A percentile compares a stretch with the other conserved stretches of the same genome.
Evolutionary conservation across 345 rosid genomes (phyloP).

Genomic region (Eutrema japonicum): DNA sequence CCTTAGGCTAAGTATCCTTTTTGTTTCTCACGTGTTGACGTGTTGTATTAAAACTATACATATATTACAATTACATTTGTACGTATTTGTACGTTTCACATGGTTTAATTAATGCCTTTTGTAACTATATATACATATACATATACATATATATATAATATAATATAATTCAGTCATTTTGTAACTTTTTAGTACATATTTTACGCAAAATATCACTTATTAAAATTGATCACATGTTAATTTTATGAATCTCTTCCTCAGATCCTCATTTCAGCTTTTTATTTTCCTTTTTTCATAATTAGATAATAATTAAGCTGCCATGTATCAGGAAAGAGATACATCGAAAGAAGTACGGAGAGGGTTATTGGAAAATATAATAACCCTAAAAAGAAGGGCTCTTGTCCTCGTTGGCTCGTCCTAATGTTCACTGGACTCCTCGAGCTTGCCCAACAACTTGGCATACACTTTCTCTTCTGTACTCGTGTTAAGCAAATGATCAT

Average conservation of each 20-base stretch:
- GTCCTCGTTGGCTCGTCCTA: constrained; percentile 64
- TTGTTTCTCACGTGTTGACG: neutral
- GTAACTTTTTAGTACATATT: neutral
- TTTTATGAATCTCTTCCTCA: neutral
- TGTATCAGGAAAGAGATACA: constrained; percentile 48
- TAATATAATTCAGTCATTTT: neutral
- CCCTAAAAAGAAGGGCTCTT: neutral
- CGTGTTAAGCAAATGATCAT: constrained; percentile 3
- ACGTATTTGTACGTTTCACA: neutral
- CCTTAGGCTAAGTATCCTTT: neutral
- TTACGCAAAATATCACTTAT: neutral
- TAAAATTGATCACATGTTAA: neutral
- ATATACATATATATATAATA: neutral
- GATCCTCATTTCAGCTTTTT: neutral
- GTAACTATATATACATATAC: no score
- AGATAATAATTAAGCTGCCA: constrained; percentile 1
- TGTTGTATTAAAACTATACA: neutral
- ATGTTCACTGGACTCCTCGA: constrained; percentile 57
- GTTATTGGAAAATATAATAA: constrained; percentile 35
- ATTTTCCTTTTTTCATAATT: neutral
- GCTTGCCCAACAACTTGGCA: constrained; percentile 46
- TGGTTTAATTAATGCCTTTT: neutral
- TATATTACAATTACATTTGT: neutral
- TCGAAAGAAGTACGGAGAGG: constrained; percentile 42
- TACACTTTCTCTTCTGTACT: constrained; percentile 39